Percentiles rank a stretch among this genome's conserved stretches.
These are phyloP conservation scores for Neofusicoccum umdonicola DNA, from an alignment of 2,329 filamentous ascomycete genomes.

Conservation along the genomic window DNA sequence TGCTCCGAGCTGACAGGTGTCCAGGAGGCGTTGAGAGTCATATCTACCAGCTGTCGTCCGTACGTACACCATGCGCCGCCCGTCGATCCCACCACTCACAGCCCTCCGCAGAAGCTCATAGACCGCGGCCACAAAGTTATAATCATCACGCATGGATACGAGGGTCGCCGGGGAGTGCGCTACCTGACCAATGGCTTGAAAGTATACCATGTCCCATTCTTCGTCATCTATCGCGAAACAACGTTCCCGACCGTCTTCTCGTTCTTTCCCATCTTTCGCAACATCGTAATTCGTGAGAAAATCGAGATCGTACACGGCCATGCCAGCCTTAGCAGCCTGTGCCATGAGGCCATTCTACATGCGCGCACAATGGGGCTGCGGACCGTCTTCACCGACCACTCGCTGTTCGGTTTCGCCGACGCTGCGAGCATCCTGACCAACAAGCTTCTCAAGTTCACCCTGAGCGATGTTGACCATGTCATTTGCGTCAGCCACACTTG, in stretches of 20 bases:
- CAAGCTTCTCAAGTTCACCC: conserved; percentile 90
- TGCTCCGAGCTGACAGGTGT: conserved; percentile 21
- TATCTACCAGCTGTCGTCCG: conserved; percentile 92
- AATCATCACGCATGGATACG: conserved; percentile 93
- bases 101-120: conserved; percentile 70
- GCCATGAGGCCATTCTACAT: conserved; percentile 92
- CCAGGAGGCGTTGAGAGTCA: conserved; percentile 88
- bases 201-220: conserved; percentile 95
- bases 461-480: conserved; percentile 97
- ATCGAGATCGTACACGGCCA: conserved; percentile 99
- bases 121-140: conserved; percentile 98
- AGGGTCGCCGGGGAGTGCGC: conserved; percentile 84
- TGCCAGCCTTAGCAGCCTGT: conserved; percentile 86
- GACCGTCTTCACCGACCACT: conserved; percentile 97
- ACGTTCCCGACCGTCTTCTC: conserved; percentile 98
- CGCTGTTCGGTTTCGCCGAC: conserved; percentile 94
- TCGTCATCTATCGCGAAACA: conserved; percentile 89
- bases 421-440: conserved; percentile 94
- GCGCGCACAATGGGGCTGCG: conserved; percentile 92
- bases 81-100: neutral
- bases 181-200: conserved; percentile 98
- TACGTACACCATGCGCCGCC: conserved; percentile 31
- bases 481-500: conserved; percentile 98
- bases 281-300: conserved; percentile 89
- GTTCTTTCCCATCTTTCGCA: conserved; percentile 96